phyloP scores from a whole-genome alignment of 148 eudicot species.

The Amaranthus cruentus region DNA sequence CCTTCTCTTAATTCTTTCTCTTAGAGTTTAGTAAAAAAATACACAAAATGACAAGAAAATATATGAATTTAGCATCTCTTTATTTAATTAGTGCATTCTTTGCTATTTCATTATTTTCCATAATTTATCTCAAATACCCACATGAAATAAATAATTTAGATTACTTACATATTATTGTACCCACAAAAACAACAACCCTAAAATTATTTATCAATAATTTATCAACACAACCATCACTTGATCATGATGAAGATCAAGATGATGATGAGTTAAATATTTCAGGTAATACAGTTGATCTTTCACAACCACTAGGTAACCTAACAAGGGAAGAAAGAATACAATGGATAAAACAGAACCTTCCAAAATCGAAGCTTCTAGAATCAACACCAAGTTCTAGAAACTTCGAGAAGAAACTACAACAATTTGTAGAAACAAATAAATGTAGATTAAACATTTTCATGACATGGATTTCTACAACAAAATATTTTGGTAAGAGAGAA shows the following conservation, averaged over 20 bases:
- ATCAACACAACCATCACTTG: not conserved
- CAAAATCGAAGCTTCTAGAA: slow-evolving; percentile 35
- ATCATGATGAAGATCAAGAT: not conserved
- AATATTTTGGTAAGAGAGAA: slow-evolving; percentile 43
- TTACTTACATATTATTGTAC: not conserved
- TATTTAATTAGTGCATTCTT: slow-evolving; percentile 14
- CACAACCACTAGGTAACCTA: slow-evolving; percentile 20
- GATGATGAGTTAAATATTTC: not conserved
- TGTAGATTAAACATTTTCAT: slow-evolving; percentile 49
- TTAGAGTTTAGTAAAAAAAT: not conserved
- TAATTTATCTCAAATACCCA: slow-evolving; percentile 4
- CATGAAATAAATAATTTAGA: not conserved
- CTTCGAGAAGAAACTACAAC: slow-evolving; percentile 29
- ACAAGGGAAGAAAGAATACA: slow-evolving; percentile 21
- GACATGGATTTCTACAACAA: slow-evolving; percentile 59
- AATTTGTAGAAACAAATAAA: slow-evolving; percentile 19
- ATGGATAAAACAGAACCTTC: slow-evolving; percentile 36
- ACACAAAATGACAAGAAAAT: slow-evolving; percentile 31
- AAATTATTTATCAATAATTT: not conserved
- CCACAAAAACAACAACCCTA: not conserved
- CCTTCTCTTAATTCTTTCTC: not conserved
- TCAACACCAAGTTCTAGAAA: slow-evolving; percentile 20
- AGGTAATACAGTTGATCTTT: not conserved
- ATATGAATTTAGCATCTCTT: slow-evolving; percentile 17
- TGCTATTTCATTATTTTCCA: slow-evolving; percentile 13